phyloP scores from a whole-genome alignment of 2,329 filamentous ascomycete genomes.

The Microcera coccophila region DNA sequence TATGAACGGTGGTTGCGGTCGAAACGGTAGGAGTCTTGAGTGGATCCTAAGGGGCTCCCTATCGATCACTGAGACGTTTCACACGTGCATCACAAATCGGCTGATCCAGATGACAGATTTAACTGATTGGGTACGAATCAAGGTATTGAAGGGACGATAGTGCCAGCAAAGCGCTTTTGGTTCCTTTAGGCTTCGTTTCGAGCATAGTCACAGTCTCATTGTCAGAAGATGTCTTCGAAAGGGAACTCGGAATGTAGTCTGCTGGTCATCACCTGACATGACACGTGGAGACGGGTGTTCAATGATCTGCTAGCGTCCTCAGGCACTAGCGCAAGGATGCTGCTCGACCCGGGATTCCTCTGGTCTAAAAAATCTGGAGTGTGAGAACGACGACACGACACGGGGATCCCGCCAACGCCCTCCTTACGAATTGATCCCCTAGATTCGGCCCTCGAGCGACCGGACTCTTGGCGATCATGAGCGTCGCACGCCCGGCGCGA shows the following conservation, averaged over 20 bases:
- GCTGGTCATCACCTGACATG: background rate
- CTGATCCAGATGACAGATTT: slow-evolving; percentile 15
- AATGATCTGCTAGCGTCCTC: background rate
- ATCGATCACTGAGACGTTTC: slow-evolving; percentile 43
- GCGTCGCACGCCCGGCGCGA: slow-evolving; percentile 51
- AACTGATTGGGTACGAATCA: slow-evolving; percentile 19
- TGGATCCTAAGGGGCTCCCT: background rate
- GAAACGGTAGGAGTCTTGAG: slow-evolving; percentile 27
- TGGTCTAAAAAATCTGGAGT: slow-evolving; percentile 31
- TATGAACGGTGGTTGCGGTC: slow-evolving; percentile 7
- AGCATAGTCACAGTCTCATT: too few relatives aligned
- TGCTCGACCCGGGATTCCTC: slow-evolving; percentile 25
- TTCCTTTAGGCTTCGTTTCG: too few relatives aligned
- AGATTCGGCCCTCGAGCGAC: slow-evolving; percentile 4
- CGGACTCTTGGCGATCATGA: slow-evolving; percentile 43
- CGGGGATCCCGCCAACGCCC: slow-evolving; percentile 4
- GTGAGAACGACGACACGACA: slow-evolving; percentile 19
- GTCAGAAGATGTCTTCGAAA: too few relatives aligned
- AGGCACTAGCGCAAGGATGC: slow-evolving; percentile 4
- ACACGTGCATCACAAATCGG: slow-evolving; percentile 36
- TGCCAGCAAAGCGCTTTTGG: too few relatives aligned
- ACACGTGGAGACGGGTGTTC: background rate
- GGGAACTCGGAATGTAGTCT: background rate
- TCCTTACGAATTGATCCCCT: slow-evolving; percentile 9
- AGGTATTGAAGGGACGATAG: too few relatives aligned